phyloP scores from a whole-genome alignment of 1,284 basidiomycete genomes.

The Kalmanozyma brasiliensis region DNA sequence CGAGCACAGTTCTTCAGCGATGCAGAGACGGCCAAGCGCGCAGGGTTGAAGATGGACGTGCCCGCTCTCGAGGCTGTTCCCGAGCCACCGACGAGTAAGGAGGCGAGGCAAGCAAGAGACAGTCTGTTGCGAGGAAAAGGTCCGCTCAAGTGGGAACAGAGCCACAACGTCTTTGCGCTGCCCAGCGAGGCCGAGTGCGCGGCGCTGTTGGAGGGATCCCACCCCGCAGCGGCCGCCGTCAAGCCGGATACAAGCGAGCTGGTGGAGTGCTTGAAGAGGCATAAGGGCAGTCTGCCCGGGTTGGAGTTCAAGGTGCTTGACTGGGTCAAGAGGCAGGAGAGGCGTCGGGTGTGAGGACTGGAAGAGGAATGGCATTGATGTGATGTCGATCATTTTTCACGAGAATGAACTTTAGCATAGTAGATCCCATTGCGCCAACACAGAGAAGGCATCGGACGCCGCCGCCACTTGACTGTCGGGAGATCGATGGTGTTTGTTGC shows the following conservation, averaged over 20 bases:
- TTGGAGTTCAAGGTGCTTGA: conserved; percentile 56
- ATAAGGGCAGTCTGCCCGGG: conserved; percentile 50
- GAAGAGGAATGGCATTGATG: no score
- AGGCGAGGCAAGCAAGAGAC: conserved; percentile 44
- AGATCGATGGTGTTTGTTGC: no score
- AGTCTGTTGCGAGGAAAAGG: conserved; percentile 52
- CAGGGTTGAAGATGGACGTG: conserved; percentile 50
- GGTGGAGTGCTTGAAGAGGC: conserved; percentile 40
- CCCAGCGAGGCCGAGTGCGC: conserved; percentile 64
- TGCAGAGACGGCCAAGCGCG: conserved; percentile 40
- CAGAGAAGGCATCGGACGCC: no score
- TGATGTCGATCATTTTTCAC: not conserved
- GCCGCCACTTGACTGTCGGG: no score
- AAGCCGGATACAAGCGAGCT: conserved; percentile 44
- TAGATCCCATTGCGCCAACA: no score
- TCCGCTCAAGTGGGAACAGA: conserved; percentile 60
- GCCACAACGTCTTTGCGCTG: conserved; percentile 60
- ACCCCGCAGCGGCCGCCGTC: conserved; percentile 59
- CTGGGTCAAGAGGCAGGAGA: conserved; percentile 35
- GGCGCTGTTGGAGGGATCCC: conserved; percentile 57
- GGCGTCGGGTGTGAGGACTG: conserved; percentile 6
- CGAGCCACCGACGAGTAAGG: conserved; percentile 13
- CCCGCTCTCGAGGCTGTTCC: conserved; percentile 44
- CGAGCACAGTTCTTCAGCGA: conserved; percentile 58
- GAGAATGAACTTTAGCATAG: no score